Conservation (phyloP, 2,329 filamentous ascomycete species). For the Pseudogymnoascus sp. region DNA sequence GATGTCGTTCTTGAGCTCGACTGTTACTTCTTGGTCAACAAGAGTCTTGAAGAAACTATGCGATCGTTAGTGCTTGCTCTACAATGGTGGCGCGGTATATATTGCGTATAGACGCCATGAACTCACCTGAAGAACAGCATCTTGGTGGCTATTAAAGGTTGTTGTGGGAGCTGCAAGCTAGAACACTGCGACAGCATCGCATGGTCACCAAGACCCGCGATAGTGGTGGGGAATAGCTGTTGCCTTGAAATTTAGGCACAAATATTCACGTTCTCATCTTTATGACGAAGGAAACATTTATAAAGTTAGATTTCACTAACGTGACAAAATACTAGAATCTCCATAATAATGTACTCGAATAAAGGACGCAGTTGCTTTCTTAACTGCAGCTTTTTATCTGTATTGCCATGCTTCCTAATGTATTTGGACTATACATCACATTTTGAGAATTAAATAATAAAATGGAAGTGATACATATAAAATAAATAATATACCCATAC, state of each 20-base stretch:
- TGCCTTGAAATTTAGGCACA: not conserved
- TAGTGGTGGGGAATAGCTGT: not conserved
- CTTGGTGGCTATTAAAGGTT: constrained; percentile 17
- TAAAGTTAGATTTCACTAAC: not conserved
- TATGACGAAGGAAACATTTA: not conserved
- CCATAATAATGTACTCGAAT: not conserved
- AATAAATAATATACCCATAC: no score
- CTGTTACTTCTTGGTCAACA: constrained; percentile 92
- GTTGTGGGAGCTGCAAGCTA: not conserved
- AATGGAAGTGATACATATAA: no score
- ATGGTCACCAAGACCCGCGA: not conserved
- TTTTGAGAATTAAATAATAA: no score
- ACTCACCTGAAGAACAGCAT: constrained; percentile 34
- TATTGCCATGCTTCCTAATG: no score
- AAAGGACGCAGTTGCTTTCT: not conserved
- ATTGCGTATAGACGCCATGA: not conserved
- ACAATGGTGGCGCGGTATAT: not conserved
- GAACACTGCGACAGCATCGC: not conserved
- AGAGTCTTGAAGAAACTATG: constrained; percentile 95
- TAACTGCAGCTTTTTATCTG: no score
- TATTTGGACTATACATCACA: no score
- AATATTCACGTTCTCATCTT: not conserved
- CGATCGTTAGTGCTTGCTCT: constrained; percentile 10
- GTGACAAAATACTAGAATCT: no score
- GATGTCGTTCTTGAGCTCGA: constrained; percentile 99